These are phyloP conservation scores for Vigna reflexopilosa DNA, from an alignment of 306 rosid genomes.

Conservation along the genomic window DNA sequence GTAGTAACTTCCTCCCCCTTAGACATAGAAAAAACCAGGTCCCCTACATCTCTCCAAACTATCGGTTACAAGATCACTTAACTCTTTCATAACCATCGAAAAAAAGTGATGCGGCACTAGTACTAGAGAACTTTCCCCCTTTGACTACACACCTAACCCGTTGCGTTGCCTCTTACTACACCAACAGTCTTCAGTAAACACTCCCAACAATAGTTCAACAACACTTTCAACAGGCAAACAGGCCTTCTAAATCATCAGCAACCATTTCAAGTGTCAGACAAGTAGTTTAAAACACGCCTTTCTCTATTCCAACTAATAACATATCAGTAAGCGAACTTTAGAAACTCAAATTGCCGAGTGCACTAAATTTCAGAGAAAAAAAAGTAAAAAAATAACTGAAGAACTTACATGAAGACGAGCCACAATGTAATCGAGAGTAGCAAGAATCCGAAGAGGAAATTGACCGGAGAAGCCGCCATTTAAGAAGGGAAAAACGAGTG, in stretches of 20 bases:
- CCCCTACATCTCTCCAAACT: conserved; percentile 17
- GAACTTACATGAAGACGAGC: conserved; percentile 84
- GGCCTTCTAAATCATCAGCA: conserved; percentile 10
- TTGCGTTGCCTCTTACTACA: conserved; percentile 15
- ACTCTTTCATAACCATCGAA: background rate
- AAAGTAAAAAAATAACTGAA: background rate
- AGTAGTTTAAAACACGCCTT: background rate
- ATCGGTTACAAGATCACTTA: background rate
- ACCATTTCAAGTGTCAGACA: conserved; percentile 11
- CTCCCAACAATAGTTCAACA: conserved; percentile 24
- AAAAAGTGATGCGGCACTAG: background rate
- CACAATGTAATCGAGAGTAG: conserved; percentile 75
- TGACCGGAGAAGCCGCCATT: conserved; percentile 94
- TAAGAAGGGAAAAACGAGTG: conserved; percentile 9
- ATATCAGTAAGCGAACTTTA: background rate
- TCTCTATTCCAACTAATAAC: conserved; percentile 16
- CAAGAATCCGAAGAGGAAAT: conserved; percentile 83
- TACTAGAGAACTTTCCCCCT: conserved; percentile 10
- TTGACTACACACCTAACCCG: conserved; percentile 5
- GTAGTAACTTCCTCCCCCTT: conserved; percentile 5
- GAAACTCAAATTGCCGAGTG: background rate
- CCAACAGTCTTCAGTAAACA: conserved; percentile 33
- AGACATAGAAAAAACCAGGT: background rate
- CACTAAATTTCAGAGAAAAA: conserved; percentile 17
- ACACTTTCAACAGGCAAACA: conserved; percentile 7